Conservation (phyloP, 2,329 filamentous ascomycete genomes). For the Berkeleyomyces rouxiae region DNA sequence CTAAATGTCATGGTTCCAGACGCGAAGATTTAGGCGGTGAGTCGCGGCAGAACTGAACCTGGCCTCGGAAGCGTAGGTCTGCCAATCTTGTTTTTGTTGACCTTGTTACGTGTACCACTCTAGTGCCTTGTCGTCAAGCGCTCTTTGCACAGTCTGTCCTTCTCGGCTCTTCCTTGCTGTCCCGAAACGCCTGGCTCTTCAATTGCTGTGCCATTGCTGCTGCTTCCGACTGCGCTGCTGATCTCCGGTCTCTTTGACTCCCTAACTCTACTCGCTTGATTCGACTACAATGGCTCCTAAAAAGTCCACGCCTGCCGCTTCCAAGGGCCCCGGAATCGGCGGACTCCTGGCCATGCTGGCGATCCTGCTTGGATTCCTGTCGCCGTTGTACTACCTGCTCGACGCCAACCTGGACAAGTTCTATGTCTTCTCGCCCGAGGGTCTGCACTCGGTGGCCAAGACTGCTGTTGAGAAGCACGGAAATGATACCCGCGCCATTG, state of each 20-base stretch:
- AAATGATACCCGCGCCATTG: conserved; percentile 55
- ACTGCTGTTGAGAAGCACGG: conserved; percentile 52
- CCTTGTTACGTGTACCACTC: neutral
- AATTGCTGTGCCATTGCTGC: neutral
- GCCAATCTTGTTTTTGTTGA: neutral
- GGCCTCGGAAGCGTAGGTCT: conserved; percentile 2
- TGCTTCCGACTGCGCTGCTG: neutral
- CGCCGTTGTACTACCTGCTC: conserved; percentile 35
- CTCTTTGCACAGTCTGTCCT: neutral
- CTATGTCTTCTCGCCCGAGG: conserved; percentile 57
- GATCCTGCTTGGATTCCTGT: conserved; percentile 36
- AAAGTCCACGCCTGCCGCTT: conserved; percentile 11
- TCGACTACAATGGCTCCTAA: conserved; percentile 4
- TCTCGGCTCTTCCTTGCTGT: neutral
- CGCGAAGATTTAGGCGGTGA: conserved; percentile 9
- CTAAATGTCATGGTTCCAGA: neutral
- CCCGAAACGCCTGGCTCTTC: neutral
- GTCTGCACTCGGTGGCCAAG: conserved; percentile 52
- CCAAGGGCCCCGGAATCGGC: conserved; percentile 16
- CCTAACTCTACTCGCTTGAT: neutral
- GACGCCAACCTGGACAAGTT: conserved; percentile 45
- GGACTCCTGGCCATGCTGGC: conserved; percentile 33
- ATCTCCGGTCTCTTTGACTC: conserved; percentile 1
- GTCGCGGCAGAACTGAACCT: conserved; percentile 13
- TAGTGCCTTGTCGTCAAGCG: neutral